phyloP scores from a whole-genome alignment of 495 filamentous ascomycete genomes.

The Pyrenula massariospora region DNA sequence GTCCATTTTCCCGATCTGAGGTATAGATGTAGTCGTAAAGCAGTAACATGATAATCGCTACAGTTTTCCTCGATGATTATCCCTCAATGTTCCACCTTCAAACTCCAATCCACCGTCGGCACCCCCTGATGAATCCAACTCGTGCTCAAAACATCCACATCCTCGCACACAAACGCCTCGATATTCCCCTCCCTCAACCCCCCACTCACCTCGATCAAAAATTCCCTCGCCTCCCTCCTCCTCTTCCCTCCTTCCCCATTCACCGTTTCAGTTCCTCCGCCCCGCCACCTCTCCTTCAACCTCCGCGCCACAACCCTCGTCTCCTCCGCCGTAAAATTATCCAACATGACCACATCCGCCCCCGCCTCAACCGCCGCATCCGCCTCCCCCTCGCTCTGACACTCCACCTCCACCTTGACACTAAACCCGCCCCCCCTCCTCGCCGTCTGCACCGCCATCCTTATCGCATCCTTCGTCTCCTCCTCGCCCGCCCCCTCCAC shows the following conservation, averaged over 20 bases:
- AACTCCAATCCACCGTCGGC: slow-evolving; percentile 83
- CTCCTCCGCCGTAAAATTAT: slow-evolving; percentile 76
- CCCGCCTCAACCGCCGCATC: slow-evolving; percentile 83
- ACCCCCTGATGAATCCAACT: slow-evolving; percentile 96
- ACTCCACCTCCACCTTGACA: slow-evolving; percentile 93
- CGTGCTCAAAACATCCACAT: slow-evolving; percentile 90
- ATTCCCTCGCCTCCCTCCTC: slow-evolving; percentile 24
- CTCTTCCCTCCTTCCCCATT: slow-evolving; percentile 10
- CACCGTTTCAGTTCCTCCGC: too few species aligned
- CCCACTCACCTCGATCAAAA: slow-evolving; percentile 84
- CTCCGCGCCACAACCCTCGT: slow-evolving; percentile 57
- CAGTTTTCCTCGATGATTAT: too few species aligned
- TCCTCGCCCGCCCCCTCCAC: slow-evolving; percentile 31
- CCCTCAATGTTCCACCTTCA: slow-evolving; percentile 60
- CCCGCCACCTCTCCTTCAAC: slow-evolving; percentile 67
- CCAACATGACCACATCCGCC: slow-evolving; percentile 92
- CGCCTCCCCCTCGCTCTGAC: slow-evolving; percentile 73
- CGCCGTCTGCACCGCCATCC: slow-evolving; percentile 69
- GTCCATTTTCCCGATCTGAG: too few species aligned
- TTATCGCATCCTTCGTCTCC: slow-evolving; percentile 40
- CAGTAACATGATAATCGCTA: too few species aligned
- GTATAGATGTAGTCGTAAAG: too few species aligned
- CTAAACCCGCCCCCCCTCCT: slow-evolving; percentile 78
- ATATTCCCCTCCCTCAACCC: slow-evolving; percentile 83
- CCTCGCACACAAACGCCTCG: slow-evolving; percentile 63